A percentile compares a stretch with the other conserved stretches of the same genome.
These are phyloP conservation scores for Chlorella sp. DNA, from an alignment of 139 green algal species.

Conservation along the genomic window DNA sequence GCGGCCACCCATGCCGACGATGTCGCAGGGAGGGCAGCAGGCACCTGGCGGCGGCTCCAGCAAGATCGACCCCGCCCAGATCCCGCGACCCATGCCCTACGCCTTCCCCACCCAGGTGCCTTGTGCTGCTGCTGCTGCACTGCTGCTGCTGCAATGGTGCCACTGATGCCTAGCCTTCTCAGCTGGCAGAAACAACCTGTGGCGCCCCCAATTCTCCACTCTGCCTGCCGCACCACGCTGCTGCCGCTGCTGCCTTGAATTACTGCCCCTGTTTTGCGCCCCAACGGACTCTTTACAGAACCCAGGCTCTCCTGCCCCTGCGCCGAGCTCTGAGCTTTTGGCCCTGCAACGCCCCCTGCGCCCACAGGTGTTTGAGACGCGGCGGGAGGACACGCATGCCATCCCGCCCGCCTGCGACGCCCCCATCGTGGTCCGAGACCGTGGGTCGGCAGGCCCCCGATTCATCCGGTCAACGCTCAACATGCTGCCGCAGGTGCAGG, in stretches of 20 bases:
- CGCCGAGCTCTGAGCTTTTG: no score
- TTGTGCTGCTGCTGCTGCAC: background rate
- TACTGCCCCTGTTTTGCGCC: background rate
- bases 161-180: background rate
- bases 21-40: conserved; percentile 11
- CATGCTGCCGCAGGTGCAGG: conserved; percentile 64
- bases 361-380: conserved; percentile 76
- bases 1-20: conserved; percentile 17
- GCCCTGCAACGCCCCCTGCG: no score
- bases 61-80: conserved; percentile 87
- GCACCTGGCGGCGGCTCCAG: background rate
- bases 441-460: conserved; percentile 71
- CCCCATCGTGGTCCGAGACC: conserved; percentile 71
- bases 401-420: conserved; percentile 52
- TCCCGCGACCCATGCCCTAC: conserved; percentile 71
- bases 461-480: conserved; percentile 88
- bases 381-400: conserved; percentile 42
- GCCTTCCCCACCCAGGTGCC: conserved; percentile 30
- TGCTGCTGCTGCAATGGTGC: background rate
- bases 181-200: background rate
- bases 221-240: background rate
- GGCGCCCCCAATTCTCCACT: background rate
- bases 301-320: no score
- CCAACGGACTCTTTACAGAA: no score
- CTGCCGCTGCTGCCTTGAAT: background rate